These are phyloP conservation scores for Chaetomiaceae sp. DNA, from an alignment of 2,329 filamentous ascomycete genomes.

Conservation along the genomic window DNA sequence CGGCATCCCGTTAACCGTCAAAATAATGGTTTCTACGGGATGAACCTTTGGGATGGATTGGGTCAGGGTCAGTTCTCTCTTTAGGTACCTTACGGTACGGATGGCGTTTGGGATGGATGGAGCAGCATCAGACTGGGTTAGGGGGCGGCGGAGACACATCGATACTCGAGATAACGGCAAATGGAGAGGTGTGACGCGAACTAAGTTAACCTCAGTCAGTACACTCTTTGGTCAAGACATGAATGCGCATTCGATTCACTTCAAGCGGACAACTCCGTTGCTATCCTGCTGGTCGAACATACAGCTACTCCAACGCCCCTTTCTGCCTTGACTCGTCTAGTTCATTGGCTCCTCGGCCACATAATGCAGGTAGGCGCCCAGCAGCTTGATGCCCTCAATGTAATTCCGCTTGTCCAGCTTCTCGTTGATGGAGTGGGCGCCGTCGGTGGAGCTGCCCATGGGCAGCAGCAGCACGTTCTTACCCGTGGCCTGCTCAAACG, in stretches of 20 bases:
- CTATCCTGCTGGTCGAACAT: neutral
- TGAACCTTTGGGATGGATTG: neutral
- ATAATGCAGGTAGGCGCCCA: slow-evolving; percentile 94
- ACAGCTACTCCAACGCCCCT: neutral
- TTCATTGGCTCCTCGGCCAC: slow-evolving; percentile 77
- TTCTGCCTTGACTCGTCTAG: slow-evolving; percentile 4
- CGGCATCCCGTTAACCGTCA: no score
- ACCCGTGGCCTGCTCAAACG: slow-evolving; percentile 93
- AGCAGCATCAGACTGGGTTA: slow-evolving; percentile 1
- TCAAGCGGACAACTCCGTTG: neutral
- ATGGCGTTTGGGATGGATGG: neutral
- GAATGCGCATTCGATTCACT: neutral
- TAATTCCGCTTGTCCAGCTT: slow-evolving; percentile 97
- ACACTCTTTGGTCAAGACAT: neutral
- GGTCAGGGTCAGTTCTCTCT: neutral
- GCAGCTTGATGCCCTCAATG: slow-evolving; percentile 93
- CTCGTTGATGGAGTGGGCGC: slow-evolving; percentile 96
- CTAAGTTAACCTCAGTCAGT: neutral
- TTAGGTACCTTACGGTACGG: neutral
- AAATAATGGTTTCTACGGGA: no score
- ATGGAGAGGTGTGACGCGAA: no score
- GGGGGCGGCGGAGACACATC: neutral
- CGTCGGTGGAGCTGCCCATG: slow-evolving; percentile 96
- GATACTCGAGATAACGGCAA: neutral
- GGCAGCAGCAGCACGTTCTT: slow-evolving; percentile 96